phyloP scores from a whole-genome alignment of 345 rosid genomes.

The Moringa oleifera region DNA sequence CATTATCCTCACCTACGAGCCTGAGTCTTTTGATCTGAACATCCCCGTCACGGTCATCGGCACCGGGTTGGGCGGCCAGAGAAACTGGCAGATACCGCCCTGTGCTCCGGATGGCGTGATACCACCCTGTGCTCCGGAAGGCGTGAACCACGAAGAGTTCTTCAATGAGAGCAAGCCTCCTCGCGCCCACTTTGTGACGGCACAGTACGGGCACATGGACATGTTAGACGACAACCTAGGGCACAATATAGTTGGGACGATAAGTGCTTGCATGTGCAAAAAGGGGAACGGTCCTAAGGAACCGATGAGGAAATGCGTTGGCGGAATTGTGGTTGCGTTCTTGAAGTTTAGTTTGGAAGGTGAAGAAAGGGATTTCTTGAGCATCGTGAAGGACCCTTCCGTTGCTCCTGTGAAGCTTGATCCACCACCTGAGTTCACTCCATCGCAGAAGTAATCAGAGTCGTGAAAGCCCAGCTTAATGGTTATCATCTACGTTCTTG shows the following conservation, averaged over 20 bases:
- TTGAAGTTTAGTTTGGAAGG: slow-evolving; percentile 18
- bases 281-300: slow-evolving; percentile 12
- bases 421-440: slow-evolving; percentile 19
- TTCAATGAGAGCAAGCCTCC: slow-evolving; percentile 24
- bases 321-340: slow-evolving; percentile 25
- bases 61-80: slow-evolving; percentile 20
- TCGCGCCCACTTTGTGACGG: slow-evolving; percentile 22
- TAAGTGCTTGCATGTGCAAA: slow-evolving; percentile 25
- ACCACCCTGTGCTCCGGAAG: slow-evolving; percentile 23
- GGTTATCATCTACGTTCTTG: too few relatives aligned
- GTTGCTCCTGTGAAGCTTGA: slow-evolving; percentile 20
- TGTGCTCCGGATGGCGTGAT: too few relatives aligned
- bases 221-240: slow-evolving; percentile 26
- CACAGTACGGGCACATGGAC: slow-evolving; percentile 29
- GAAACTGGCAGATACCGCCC: not conserved
- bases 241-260: slow-evolving; percentile 17
- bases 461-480: too few relatives aligned
- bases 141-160: slow-evolving; percentile 24
- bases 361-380: slow-evolving; percentile 15
- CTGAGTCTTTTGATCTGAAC: slow-evolving; percentile 22
- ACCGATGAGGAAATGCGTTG: slow-evolving; percentile 24
- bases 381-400: slow-evolving; percentile 17
- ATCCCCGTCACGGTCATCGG: slow-evolving; percentile 25
- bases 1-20: slow-evolving; percentile 17
- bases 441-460: too few relatives aligned